Evolutionary conservation across 495 filamentous ascomycete species (phyloP), one percentile per base, ranked within the genome.

Genomic region (Aspergillus campestris): DNA sequence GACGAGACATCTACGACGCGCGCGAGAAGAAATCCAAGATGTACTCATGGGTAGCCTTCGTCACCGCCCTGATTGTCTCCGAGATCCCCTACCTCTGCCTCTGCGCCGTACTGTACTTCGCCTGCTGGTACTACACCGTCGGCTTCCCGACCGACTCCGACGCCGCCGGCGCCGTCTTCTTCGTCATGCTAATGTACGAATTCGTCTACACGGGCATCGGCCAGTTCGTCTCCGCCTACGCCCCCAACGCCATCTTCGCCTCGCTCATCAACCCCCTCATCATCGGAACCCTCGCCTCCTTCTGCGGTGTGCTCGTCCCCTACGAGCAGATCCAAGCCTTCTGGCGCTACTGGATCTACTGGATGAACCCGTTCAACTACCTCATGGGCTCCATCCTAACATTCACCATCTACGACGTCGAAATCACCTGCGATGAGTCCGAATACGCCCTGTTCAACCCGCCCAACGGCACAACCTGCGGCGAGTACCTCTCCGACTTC

Each of bases 271-370:
- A 83, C 52, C 78, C 78, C 7, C 64, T 80, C 27, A 55, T 84
- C 45, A 61, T 77, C 40, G 79, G 77, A 53, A 75, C 74, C 13
- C 71, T 85, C 52, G 71, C 65, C 47, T 74, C 75, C 42, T 74
- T 80, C 57, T 81, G 80, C 47, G 65, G 69, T 52, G 66, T 70
- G 7, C 50, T 68, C 35, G 65, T 69, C 6, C 66, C 66, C 2
- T 66, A 69, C 38, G 40, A 40, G 1, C 60, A 70, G 40, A 82
- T 84, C 24, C 65, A 71, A 27, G 74, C 61, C 3, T 72, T 86
- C 46, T 84, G 83, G 48, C 66, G 75, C 12, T 89, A 87, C 74
- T 87, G 83, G 84, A 82, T 84, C 50, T 87, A 87, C 63, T 80
- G 73, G 44, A 61, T 86, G 49, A 82, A 80, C 30, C 83, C 85